Percentiles rank a stretch among this genome's conserved stretches.
Evolutionary conservation across 169 alveolate species (phyloP).

Genomic region (Eimeria acervulina): DNA sequence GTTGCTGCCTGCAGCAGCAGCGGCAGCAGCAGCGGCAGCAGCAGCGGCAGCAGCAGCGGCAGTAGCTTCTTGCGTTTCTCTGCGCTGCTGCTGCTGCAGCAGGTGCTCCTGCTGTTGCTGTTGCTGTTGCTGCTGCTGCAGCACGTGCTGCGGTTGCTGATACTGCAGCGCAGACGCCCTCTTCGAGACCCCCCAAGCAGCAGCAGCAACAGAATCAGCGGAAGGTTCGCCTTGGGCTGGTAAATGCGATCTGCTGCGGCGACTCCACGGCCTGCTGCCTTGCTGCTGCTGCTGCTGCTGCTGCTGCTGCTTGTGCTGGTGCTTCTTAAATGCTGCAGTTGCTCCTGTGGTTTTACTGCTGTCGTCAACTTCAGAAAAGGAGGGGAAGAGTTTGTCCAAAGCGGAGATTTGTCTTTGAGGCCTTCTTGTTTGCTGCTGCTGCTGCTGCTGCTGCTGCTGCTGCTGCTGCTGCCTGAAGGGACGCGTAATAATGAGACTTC

Average conservation of each 20-base stretch:
- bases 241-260: constrained; percentile 15
- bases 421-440: neutral
- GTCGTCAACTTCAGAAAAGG: neutral
- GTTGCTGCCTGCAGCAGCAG: too few relatives aligned
- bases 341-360: neutral
- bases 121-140: constrained; percentile 12
- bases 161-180: neutral
- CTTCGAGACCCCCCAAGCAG: neutral
- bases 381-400: neutral
- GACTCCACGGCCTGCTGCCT: neutral
- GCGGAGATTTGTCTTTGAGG: neutral
- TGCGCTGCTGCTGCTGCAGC: constrained; percentile 21
- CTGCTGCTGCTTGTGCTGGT: constrained; percentile 19
- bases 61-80: too few relatives aligned
- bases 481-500: neutral
- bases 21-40: too few relatives aligned
- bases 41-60: too few relatives aligned
- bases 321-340: neutral
- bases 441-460: constrained; percentile 47
- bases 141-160: neutral
- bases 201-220: neutral
- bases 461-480: constrained; percentile 40
- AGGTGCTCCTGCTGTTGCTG: constrained; percentile 35
- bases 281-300: constrained; percentile 19
- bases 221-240: constrained; percentile 1